Conservation (phyloP, 1,284 basidiomycete genomes). For the Pseudozyma tsukubaensis region DNA sequence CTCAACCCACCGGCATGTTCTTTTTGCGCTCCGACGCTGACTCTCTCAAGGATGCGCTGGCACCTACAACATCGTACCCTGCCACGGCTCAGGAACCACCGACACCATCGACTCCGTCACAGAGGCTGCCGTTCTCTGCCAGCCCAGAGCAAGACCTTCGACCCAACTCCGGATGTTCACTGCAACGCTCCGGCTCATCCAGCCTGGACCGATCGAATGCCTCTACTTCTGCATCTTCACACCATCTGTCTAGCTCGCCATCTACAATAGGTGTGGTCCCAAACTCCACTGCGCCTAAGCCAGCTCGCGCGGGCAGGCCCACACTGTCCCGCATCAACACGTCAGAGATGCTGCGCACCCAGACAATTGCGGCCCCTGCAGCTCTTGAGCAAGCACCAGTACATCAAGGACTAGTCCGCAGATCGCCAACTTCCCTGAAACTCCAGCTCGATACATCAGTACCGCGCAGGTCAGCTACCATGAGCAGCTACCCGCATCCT, state of each 20-base stretch:
- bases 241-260: conserved; percentile 6
- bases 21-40: conserved; percentile 22
- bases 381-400: neutral
- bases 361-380: conserved; percentile 18
- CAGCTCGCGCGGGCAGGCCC: conserved; percentile 27
- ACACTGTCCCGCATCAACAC: conserved; percentile 51
- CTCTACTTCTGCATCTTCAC: conserved; percentile 5
- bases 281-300: neutral
- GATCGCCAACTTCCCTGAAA: conserved; percentile 29
- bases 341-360: conserved; percentile 46
- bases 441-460: conserved; percentile 41
- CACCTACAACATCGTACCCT: neutral
- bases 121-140: neutral
- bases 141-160: conserved; percentile 10
- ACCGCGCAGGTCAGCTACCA: conserved; percentile 33
- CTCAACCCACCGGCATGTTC: conserved; percentile 1
- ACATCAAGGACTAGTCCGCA: conserved; percentile 1
- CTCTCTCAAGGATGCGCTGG: conserved; percentile 11
- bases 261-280: neutral
- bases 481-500: conserved; percentile 34
- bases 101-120: neutral
- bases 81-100: neutral
- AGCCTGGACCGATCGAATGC: neutral
- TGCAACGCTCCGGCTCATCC: too few relatives aligned
- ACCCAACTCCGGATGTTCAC: too few relatives aligned